Conservation (phyloP, 306 rosid genomes). For the Sicyos baderoa region DNA sequence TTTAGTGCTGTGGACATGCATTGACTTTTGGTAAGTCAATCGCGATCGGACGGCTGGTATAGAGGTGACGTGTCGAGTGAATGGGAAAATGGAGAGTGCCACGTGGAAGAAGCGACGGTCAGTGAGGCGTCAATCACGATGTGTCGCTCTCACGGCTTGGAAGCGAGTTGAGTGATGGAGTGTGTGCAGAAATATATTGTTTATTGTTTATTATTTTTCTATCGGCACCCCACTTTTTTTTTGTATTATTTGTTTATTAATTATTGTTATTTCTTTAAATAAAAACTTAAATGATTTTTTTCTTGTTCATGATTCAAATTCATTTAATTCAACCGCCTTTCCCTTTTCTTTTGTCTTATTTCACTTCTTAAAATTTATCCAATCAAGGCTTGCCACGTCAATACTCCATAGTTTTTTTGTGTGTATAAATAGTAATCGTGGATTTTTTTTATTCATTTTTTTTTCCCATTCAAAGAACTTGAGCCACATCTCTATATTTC, state of each 20-base stretch:
- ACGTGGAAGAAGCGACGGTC: constrained; percentile 9
- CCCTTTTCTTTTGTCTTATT: constrained; percentile 2
- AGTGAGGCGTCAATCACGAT: constrained; percentile 11
- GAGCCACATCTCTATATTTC: neutral
- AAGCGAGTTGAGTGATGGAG: neutral
- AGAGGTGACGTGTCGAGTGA: neutral
- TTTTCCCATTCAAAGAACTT: neutral
- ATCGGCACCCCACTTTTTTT: neutral
- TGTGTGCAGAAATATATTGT: neutral
- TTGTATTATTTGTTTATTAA: neutral
- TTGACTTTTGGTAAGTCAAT: neutral
- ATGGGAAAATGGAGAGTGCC: neutral
- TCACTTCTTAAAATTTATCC: neutral
- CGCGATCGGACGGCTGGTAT: neutral
- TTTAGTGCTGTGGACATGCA: neutral
- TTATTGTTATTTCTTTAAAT: neutral
- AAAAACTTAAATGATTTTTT: neutral
- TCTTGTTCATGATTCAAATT: neutral
- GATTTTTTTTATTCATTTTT: too few relatives aligned
- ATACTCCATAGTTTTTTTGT: neutral
- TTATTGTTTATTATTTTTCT: neutral
- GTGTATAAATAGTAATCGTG: too few relatives aligned
- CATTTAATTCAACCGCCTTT: constrained; percentile 10
- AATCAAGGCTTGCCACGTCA: neutral
- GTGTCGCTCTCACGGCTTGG: constrained; percentile 12